Evolutionary conservation across 345 rosid species (phyloP).

Genomic region (Cochlearia excelsa): DNA sequence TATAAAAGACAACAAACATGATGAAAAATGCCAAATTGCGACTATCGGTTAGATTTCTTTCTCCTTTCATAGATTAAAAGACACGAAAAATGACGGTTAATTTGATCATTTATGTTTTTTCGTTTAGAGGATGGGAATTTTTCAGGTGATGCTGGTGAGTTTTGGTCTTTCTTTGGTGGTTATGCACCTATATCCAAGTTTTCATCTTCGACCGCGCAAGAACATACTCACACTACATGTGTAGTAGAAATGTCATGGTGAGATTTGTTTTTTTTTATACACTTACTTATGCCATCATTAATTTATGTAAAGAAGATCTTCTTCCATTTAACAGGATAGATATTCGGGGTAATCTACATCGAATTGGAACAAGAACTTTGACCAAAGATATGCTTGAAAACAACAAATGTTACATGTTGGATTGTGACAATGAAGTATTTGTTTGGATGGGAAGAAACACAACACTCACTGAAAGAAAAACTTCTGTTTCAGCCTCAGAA

Average conservation of each 20-base stretch:
- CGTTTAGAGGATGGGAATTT: slow-evolving; percentile 83
- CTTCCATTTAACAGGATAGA: slow-evolving; percentile 50
- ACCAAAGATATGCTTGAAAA: slow-evolving; percentile 56
- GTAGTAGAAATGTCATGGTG: slow-evolving; percentile 59
- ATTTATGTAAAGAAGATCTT: slow-evolving; percentile 12
- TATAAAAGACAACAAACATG: slow-evolving; percentile 72
- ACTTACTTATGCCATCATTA: neutral
- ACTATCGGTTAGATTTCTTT: slow-evolving; percentile 53
- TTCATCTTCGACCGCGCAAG: slow-evolving; percentile 39
- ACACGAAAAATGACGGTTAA: slow-evolving; percentile 11
- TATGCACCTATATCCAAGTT: slow-evolving; percentile 85
- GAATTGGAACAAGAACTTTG: slow-evolving; percentile 44
- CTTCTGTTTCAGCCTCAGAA: slow-evolving; percentile 63
- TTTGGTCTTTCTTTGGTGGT: slow-evolving; percentile 93
- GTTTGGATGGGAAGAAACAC: slow-evolving; percentile 88
- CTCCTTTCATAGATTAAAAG: neutral
- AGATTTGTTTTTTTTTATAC: slow-evolving; percentile 20
- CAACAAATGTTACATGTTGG: slow-evolving; percentile 78
- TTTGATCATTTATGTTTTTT: slow-evolving; percentile 25
- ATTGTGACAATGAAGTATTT: slow-evolving; percentile 57
- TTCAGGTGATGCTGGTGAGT: slow-evolving; percentile 82
- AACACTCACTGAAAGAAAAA: slow-evolving; percentile 62
- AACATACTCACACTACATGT: slow-evolving; percentile 40
- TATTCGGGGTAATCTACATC: slow-evolving; percentile 52
- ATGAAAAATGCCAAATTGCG: slow-evolving; percentile 73